Conservation (phyloP, 2,329 filamentous ascomycete species). For the Fusarium tricinctum region DNA sequence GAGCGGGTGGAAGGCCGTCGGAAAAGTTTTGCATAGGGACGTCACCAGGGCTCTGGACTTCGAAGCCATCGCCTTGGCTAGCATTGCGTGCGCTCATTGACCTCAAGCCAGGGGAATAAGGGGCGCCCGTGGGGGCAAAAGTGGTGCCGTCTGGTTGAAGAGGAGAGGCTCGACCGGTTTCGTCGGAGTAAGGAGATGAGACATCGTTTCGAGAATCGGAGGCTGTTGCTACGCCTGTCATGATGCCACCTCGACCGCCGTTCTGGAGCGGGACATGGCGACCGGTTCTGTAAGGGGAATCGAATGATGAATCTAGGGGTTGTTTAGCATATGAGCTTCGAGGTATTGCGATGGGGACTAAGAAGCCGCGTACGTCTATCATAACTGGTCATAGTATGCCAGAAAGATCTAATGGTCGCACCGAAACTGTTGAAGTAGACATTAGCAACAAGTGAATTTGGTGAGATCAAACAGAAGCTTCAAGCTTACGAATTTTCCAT, state of each 20-base stretch:
- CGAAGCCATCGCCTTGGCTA: constrained; percentile 74
- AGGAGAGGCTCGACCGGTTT: constrained; percentile 69
- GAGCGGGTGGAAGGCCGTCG: constrained; percentile 90
- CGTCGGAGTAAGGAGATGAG: constrained; percentile 82
- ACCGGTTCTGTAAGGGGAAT: constrained; percentile 92
- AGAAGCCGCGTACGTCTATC: constrained; percentile 69
- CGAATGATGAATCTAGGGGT: constrained; percentile 83
- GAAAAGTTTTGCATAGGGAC: constrained; percentile 98
- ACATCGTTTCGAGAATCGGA: constrained; percentile 90
- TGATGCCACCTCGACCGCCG: constrained; percentile 81
- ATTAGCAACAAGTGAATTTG: constrained; percentile 35
- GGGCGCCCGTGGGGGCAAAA: constrained; percentile 71
- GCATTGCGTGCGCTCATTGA: constrained; percentile 79
- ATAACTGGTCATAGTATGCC: constrained; percentile 88
- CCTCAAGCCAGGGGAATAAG: constrained; percentile 92
- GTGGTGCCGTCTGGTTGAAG: constrained; percentile 52
- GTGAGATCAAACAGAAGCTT: neutral
- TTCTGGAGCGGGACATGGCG: constrained; percentile 90
- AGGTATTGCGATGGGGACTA: constrained; percentile 4
- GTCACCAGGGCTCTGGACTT: constrained; percentile 81
- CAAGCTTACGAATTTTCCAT: constrained; percentile 53
- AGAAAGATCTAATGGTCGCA: constrained; percentile 87
- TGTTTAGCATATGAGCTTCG: constrained; percentile 34
- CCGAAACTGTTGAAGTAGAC: constrained; percentile 65
- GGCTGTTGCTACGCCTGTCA: constrained; percentile 91